Evolutionary conservation across 305 asterid species (phyloP).

Genomic region (Ilex paraguariensis): DNA sequence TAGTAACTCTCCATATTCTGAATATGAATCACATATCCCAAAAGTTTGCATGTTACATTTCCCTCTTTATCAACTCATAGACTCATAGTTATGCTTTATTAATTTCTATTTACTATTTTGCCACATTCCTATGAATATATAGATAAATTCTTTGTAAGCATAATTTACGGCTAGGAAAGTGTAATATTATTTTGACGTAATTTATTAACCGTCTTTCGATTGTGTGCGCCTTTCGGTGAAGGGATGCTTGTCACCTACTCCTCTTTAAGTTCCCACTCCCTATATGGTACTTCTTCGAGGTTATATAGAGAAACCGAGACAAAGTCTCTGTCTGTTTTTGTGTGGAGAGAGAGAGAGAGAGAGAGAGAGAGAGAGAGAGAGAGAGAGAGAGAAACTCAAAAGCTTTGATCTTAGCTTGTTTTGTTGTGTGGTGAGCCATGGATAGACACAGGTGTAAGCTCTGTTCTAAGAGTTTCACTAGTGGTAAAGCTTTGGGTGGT

Average conservation of each 20-base stretch:
- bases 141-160: too few relatives aligned
- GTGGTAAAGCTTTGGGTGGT: conserved; percentile 47
- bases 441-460: conserved; percentile 38
- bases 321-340: not conserved
- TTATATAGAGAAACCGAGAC: conserved; percentile 13
- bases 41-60: conserved; percentile 30
- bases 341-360: too few relatives aligned
- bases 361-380: not conserved
- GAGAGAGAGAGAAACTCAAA: not conserved
- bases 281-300: conserved; percentile 9
- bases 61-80: conserved; percentile 18
- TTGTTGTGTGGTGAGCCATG: conserved; percentile 13
- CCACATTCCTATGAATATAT: not conserved
- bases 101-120: not conserved
- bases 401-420: too few relatives aligned
- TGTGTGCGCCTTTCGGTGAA: conserved; percentile 25
- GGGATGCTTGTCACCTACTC: conserved; percentile 48
- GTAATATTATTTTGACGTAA: too few relatives aligned
- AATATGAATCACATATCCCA: too few relatives aligned
- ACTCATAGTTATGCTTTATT: conserved; percentile 11
- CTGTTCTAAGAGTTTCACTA: conserved; percentile 27
- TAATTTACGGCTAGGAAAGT: too few relatives aligned
- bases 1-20: too few relatives aligned
- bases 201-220: conserved; percentile 5
- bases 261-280: conserved; percentile 24